A percentile compares a stretch with the other conserved stretches of the same genome.
Evolutionary conservation across 2,329 filamentous ascomycete species (phyloP).

Genomic region (Diplodia mutila): DNA sequence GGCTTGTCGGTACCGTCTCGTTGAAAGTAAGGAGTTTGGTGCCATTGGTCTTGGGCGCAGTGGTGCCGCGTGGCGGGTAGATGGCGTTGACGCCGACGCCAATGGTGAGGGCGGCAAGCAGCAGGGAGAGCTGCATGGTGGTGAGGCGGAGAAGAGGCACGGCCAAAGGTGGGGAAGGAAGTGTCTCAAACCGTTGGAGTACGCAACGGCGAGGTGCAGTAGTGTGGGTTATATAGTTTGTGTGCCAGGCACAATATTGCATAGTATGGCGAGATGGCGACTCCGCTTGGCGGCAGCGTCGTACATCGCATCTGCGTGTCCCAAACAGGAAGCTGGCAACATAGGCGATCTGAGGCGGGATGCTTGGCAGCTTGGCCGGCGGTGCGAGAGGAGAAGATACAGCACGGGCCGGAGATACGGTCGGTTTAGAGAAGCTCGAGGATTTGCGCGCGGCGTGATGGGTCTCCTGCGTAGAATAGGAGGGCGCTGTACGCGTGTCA

Average conservation of each 20-base stretch:
- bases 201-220: background rate
- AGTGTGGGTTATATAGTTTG: background rate
- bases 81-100: constrained; percentile 39
- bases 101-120: constrained; percentile 35
- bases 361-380: constrained; percentile 14
- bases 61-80: constrained; percentile 57
- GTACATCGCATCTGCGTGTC: background rate
- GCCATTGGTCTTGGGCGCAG: constrained; percentile 61
- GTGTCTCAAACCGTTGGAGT: background rate
- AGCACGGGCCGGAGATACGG: background rate
- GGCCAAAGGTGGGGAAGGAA: background rate
- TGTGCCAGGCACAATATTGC: no score
- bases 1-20: constrained; percentile 47
- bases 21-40: constrained; percentile 63
- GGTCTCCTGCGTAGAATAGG: no score
- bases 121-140: background rate
- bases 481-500: background rate
- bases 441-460: background rate
- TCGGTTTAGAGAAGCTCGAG: constrained; percentile 11
- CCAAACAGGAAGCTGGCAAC: constrained; percentile 7
- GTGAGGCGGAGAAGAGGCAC: background rate
- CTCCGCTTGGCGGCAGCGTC: background rate
- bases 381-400: background rate
- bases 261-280: background rate
- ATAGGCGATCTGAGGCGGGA: background rate